Conservation (phyloP, 2,329 filamentous ascomycete species). For the Monilinia fructigena region DNA sequence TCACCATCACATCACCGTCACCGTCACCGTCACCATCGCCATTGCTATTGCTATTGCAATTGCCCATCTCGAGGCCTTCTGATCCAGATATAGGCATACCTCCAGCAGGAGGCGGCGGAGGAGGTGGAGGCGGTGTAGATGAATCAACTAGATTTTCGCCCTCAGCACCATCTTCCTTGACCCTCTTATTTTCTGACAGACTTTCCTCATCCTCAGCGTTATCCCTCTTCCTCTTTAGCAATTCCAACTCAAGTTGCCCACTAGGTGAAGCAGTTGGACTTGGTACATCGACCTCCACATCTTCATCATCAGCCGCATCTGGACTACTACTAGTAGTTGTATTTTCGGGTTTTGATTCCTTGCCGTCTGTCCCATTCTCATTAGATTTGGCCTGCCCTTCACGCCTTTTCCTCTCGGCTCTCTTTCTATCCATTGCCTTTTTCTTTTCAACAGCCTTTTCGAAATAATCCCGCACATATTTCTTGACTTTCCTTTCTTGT, state of each 20-base stretch:
- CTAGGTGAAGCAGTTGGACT: conserved; percentile 16
- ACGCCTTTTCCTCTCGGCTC: conserved; percentile 44
- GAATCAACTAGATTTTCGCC: background rate
- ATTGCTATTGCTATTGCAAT: background rate
- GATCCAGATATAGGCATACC: conserved; percentile 15
- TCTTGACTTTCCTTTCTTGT: conserved; percentile 78
- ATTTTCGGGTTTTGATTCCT: background rate
- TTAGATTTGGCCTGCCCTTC: conserved; percentile 25
- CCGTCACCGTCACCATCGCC: background rate
- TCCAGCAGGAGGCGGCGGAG: conserved; percentile 34
- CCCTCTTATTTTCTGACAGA: conserved; percentile 34
- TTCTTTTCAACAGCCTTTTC: conserved; percentile 82
- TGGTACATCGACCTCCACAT: conserved; percentile 23
- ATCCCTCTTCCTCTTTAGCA: conserved; percentile 64
- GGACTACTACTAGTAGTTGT: conserved; percentile 25
- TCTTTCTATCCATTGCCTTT: conserved; percentile 65
- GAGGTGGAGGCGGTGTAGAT: conserved; percentile 35
- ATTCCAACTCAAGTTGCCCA: conserved; percentile 19
- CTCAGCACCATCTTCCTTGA: conserved; percentile 33
- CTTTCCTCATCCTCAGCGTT: conserved; percentile 38
- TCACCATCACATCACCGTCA: background rate
- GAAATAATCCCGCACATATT: conserved; percentile 80
- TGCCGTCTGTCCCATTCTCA: conserved; percentile 24
- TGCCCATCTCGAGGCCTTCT: background rate
- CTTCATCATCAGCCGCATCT: conserved; percentile 37